Evolutionary conservation across 2,329 filamentous ascomycete genomes (phyloP), one percentile per base, ranked within the genome.

Genomic region (Cladosporium halotolerans): DNA sequence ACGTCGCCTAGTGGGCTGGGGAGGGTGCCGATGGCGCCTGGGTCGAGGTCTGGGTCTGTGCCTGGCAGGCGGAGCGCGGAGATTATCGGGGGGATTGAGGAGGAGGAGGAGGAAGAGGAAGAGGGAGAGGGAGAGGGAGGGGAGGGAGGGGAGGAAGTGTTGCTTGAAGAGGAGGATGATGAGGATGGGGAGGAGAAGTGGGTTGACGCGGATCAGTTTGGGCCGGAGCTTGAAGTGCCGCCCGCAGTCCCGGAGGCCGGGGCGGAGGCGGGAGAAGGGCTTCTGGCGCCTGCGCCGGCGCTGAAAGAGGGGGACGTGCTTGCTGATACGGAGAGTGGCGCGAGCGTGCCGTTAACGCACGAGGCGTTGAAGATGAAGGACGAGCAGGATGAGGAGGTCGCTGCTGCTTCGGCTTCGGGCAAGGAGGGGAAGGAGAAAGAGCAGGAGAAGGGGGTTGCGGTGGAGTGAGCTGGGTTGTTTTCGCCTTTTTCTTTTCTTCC

Each of bases 1-100:
- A 36, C 52, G 10, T 61, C 59, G 4, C 60, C 63, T 6, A 58
- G 58, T 43, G 61, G 58, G 1, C 58, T 60, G n/a, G 57, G 57
- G 11, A 55, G 62, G 4, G 41, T 53, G n/a, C 46, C 51, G 6
- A 38, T 50, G 18, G 28, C 40, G 3, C 23, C 28, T 18, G 4
- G 44, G 23, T 67, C 62, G 41, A 54, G 73, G 4, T 70, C 69
- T 5, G 79, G 79, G 1, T 89, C 86, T 61, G 79, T 82, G 2
- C 70, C 84, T 47, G 86, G 85, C 2, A 75, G 87, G 28, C 74
- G 83, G 19, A 90, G 86, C 52, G 84, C 83, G 8, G 88, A 91
- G 70, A 84, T 88, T 50, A 84, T 84, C n/a, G 85, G 86, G 33
- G 74, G 62, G 2, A 57, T 65, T 1, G 38, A 62, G 9, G 66